Evolutionary conservation across 2,329 filamentous ascomycete genomes (phyloP).

Genomic region (Colletotrichum tamarilloi): DNA sequence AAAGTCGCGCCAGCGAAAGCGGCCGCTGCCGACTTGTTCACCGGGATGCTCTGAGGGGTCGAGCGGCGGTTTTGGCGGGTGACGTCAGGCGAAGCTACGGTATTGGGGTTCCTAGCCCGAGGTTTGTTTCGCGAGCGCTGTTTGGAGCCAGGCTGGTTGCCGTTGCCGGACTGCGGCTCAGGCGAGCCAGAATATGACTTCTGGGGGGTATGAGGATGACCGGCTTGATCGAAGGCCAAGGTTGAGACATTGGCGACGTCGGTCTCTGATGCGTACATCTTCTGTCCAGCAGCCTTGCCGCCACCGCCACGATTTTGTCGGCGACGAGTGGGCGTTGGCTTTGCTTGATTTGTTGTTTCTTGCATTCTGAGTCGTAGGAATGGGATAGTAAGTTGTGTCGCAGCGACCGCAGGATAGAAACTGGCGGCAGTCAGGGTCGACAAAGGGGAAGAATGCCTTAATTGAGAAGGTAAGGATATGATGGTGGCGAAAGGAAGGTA

Average conservation of each 20-base stretch:
- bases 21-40: conserved; percentile 59
- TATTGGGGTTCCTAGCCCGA: conserved; percentile 34
- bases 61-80: conserved; percentile 55
- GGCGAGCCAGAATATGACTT: conserved; percentile 53
- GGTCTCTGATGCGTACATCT: conserved; percentile 70
- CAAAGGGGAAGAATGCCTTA: not conserved
- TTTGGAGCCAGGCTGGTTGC: conserved; percentile 43
- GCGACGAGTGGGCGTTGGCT: conserved; percentile 49
- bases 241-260: conserved; percentile 50
- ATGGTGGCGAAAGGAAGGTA: not conserved
- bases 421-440: not conserved
- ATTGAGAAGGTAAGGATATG: not conserved
- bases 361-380: conserved; percentile 42
- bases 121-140: conserved; percentile 38
- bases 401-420: not conserved
- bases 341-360: conserved; percentile 45
- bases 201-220: conserved; percentile 59
- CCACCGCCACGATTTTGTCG: conserved; percentile 47
- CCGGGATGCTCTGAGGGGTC: conserved; percentile 44
- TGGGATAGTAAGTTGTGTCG: not conserved
- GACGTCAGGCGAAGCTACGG: conserved; percentile 53
- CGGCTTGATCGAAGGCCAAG: conserved; percentile 46
- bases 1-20: conserved; percentile 95
- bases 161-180: conserved; percentile 44
- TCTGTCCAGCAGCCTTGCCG: conserved; percentile 53